phyloP scores from a whole-genome alignment of 1,139 yeast species.

The Candida glucosophila region DNA sequence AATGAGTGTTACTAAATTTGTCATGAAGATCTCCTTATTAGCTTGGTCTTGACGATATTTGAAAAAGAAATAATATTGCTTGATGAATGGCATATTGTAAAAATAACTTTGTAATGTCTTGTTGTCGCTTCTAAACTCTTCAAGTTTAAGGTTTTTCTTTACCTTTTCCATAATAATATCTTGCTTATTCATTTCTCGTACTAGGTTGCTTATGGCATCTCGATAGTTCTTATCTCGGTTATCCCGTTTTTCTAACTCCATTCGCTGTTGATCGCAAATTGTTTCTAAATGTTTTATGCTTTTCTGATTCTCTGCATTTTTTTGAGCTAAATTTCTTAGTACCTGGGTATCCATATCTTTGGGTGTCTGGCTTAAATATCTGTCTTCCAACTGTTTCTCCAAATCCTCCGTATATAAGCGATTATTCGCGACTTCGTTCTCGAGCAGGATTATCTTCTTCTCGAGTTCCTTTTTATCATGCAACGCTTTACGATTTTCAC shows the following conservation, averaged over 20 bases:
- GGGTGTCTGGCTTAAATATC: background rate
- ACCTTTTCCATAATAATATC: slow-evolving; percentile 15
- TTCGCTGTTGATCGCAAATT: slow-evolving; percentile 16
- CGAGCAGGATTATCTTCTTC: slow-evolving; percentile 11
- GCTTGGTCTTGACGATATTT: slow-evolving; percentile 19
- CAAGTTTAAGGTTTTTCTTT: slow-evolving; percentile 12
- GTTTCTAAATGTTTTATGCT: slow-evolving; percentile 14
- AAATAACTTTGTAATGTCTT: slow-evolving; percentile 11
- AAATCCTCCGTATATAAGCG: slow-evolving; percentile 14
- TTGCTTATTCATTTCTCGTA: slow-evolving; percentile 13
- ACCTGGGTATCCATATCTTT: too few species aligned
- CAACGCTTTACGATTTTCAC: slow-evolving; percentile 8
- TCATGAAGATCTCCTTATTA: slow-evolving; percentile 11
- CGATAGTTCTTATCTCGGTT: slow-evolving; percentile 9
- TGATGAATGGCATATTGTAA: slow-evolving; percentile 21
- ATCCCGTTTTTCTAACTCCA: slow-evolving; percentile 9
- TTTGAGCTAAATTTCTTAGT: slow-evolving; percentile 5
- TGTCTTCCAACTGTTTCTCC: slow-evolving; percentile 11
- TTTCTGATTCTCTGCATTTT: slow-evolving; percentile 14
- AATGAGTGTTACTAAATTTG: slow-evolving; percentile 16
- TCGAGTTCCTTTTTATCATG: slow-evolving; percentile 6
- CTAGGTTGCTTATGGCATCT: slow-evolving; percentile 11
- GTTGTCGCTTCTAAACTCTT: slow-evolving; percentile 3
- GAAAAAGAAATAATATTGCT: slow-evolving; percentile 21
- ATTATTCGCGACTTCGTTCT: slow-evolving; percentile 11